phyloP scores from a whole-genome alignment of 1,284 basidiomycete genomes.

The Sporisorium sorghi region DNA sequence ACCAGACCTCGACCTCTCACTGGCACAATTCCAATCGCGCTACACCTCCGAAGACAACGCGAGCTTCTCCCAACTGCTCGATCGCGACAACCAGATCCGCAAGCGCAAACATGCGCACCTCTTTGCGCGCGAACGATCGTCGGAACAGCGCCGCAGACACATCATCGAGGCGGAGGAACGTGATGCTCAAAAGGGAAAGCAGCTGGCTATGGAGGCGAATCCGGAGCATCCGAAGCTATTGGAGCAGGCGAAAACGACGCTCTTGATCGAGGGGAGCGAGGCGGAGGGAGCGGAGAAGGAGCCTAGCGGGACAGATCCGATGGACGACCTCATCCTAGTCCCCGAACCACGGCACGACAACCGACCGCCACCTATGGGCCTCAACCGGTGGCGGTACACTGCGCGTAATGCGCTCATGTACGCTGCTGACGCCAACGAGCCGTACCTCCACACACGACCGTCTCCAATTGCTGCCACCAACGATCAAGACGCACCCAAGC shows the following conservation, averaged over 20 bases:
- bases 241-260: not conserved
- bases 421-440: conserved; percentile 50
- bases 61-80: conserved; percentile 59
- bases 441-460: conserved; percentile 15
- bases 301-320: conserved; percentile 2
- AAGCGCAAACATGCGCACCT: conserved; percentile 55
- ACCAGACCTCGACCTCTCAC: conserved; percentile 38
- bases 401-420: conserved; percentile 61
- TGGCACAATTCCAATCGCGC: conserved; percentile 55
- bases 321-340: conserved; percentile 35
- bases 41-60: conserved; percentile 69
- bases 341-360: conserved; percentile 27
- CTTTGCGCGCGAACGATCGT: conserved; percentile 47
- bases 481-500: not conserved
- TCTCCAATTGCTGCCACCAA: not conserved
- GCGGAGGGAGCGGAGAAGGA: not conserved
- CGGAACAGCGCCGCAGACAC: conserved; percentile 34
- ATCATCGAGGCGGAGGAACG: conserved; percentile 17
- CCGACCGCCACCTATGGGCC: conserved; percentile 15
- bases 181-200: conserved; percentile 34
- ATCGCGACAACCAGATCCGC: conserved; percentile 50
- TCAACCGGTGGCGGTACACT: conserved; percentile 40
- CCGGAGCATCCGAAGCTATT: conserved; percentile 23
- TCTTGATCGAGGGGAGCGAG: conserved; percentile 8
- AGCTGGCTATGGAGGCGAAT: conserved; percentile 47